Base-by-base conservation (phyloP, 2,329 filamentous ascomycete genomes). In the Ophiostoma tasmaniense region DNA sequence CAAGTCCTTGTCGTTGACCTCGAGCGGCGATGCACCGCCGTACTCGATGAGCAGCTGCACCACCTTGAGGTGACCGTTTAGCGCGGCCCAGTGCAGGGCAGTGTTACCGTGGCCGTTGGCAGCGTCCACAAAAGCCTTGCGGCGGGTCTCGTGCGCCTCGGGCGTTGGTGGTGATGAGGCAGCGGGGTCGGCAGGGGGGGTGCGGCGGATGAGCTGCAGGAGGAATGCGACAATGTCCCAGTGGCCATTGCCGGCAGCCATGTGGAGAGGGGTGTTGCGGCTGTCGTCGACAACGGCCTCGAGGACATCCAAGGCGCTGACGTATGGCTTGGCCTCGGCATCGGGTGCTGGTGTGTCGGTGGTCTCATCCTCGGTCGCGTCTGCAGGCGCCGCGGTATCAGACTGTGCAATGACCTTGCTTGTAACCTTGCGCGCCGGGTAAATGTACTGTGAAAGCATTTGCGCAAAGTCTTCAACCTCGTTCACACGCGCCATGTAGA, bases 191-290 rank as follows among this genome's bases (percentile, higher is more conserved):
- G 71, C 50, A 3, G 70, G 37, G 11, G 45, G 64, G 3, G 22
- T n/a, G 22, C 30, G 39, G 66, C 42, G 37, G 20, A 67, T 61
- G 20, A 52, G 39, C 20, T 61, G 35, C 52, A 67, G 30, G 4
- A 55, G 66, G 17, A 39, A 59, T 5, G 45, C 45, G 17, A 67
- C 33, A 17, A 39, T 35, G 20, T 39, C 39, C 71, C 86, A 75
- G 76, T 97, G 90, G 1, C 94, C 94, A 77, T 99, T 99, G 33
- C 92, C 95, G 30, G 92, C 89, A 8, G 93, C 92, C 87, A 96
- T 97, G 80, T 99, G 95, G 76, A 98, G 79, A 64, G 89, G 90
- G 72, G 93, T 96, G 69, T 91, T 90, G 72, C 89, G 91, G 73
- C 89, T 85, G 59, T 87, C 83, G 76, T 97, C 93, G 73, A 88